Base-by-base conservation (phyloP, 345 rosid genomes). In the Moricandia moricandioides region DNA sequence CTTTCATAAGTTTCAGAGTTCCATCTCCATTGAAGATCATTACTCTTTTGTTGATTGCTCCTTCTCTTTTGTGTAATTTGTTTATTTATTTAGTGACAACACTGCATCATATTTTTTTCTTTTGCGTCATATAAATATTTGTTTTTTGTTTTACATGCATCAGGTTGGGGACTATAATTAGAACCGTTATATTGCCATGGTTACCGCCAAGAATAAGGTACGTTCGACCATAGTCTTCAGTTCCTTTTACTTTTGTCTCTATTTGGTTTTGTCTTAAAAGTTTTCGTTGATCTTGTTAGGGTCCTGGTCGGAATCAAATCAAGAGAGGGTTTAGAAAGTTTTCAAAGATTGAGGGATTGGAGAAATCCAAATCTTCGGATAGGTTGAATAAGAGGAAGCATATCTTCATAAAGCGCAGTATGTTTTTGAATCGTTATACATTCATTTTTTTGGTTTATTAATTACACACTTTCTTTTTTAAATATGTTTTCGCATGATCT, bases 371-470 rank as follows among this genome's bases (percentile, higher is more conserved):
- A 45, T 45, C 52, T 13, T 24, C 92, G 2, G 89, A 87, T 65
- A 83, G 84, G 82, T 80, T 82, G 78, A 78, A 76, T 62, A 90
- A 95, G 70, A 59, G 89, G 86, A 83, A 45, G 52, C 84, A 84
- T 21, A 61, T 77, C 73, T 82, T 81, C 76, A 92, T 92, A 45
- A 88, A 82, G 84, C 97, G 98, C 84, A 96, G 99, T 96, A 96
- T 88, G 86, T 84, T 27, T 78, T 17, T 18, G 0, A 39, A 29
- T 7, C 11, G 17, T 74, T 18, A 26, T 45, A 13, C 29, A 52
- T 74, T 17, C 54, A 16, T 17, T 40, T 11, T 3, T 13, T 3
- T 4, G 2, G 21, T 49, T 4, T 17, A 26, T 13, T 3, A 11
- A 17, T 8, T 1, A 14, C 3, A 47, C 9, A 47, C 52, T 45